Base-by-base conservation (phyloP, 2,329 filamentous ascomycete species). In the Aspergillus alliaceus region DNA sequence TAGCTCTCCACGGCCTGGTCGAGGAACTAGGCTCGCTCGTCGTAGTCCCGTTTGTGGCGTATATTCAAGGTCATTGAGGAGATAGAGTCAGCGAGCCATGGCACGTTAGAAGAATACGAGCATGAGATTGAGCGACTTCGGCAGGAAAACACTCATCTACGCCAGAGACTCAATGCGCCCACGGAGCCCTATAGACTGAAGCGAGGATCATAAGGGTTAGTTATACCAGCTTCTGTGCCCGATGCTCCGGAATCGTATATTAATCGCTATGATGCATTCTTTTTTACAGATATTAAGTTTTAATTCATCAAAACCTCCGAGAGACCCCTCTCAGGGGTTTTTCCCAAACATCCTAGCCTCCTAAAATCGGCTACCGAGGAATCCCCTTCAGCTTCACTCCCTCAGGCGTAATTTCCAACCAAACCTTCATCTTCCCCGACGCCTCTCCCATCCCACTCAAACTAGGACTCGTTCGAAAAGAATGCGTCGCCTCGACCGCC, bases 1-100 rank as follows among this genome's bases (percentile, higher is more conserved):
- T 44, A n/a, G 24, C 14, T 11, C 24, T 44, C 3, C 40, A 44
- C n/a, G 40, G 40, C 15, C 7, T 44, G 7, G 40, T 9, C 7
- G 40, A 44, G 20, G 40, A 48, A 53, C 14, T 66, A 5, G 69
- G 70, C 1, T 88, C 85, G 0, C 76, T 90, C n/a, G 81, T 90
- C 49, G 80, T 90, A 25, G 79, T 89, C 4, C 75, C 84, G 87
- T 53, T 76, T 90, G 4, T 89, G 86, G 84, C 81, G 88, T 15
- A 80, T 90, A 44, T 84, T 89, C 69, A 89, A 90, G 75, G 87
- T 90, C 52, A 83, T 88, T 6, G 86, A 90, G 66, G 87, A 90
- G 71, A 78, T 89, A 59, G 83, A 82, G 29, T 79, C 86, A 6
- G 86, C 85, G 8, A 85, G 86, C 1, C 75, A 83, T 32, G 86